phyloP scores from a whole-genome alignment of 2,329 filamentous ascomycete genomes.

The Penicillium hesseltinei region DNA sequence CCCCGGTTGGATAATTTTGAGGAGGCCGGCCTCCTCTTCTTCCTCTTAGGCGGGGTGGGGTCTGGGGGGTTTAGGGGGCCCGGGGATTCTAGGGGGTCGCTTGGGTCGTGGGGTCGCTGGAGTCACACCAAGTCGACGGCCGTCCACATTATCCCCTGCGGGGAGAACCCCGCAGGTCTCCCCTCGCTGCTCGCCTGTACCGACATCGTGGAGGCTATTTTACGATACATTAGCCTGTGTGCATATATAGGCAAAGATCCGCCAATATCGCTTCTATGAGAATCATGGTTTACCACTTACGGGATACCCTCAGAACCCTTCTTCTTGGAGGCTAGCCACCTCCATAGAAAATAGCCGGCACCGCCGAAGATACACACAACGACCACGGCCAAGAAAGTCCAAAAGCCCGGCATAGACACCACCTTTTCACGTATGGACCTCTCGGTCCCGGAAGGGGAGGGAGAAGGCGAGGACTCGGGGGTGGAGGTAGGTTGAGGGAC shows the following conservation, averaged over 20 bases:
- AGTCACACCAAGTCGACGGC: background rate
- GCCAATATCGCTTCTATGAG: background rate
- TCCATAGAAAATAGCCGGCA: background rate
- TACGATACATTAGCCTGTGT: background rate
- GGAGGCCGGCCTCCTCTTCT: background rate
- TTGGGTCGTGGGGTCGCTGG: background rate
- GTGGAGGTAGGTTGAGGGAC: background rate
- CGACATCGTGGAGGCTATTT: background rate
- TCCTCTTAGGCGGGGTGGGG: background rate
- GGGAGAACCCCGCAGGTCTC: background rate
- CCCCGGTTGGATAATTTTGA: background rate
- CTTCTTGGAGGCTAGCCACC: background rate
- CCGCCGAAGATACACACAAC: background rate
- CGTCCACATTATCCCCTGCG: background rate
- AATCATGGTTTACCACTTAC: background rate
- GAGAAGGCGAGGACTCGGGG: background rate
- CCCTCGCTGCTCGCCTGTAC: too few species aligned
- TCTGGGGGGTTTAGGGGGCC: too few species aligned
- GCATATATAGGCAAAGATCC: background rate
- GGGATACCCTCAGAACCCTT: background rate
- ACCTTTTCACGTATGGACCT: background rate
- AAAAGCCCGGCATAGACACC: background rate
- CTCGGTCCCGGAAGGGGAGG: background rate
- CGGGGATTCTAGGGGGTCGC: background rate
- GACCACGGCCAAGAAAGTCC: background rate